These are phyloP conservation scores for Rhododendron henanense DNA, from an alignment of 148 eudicot genomes.

Conservation along the genomic window DNA sequence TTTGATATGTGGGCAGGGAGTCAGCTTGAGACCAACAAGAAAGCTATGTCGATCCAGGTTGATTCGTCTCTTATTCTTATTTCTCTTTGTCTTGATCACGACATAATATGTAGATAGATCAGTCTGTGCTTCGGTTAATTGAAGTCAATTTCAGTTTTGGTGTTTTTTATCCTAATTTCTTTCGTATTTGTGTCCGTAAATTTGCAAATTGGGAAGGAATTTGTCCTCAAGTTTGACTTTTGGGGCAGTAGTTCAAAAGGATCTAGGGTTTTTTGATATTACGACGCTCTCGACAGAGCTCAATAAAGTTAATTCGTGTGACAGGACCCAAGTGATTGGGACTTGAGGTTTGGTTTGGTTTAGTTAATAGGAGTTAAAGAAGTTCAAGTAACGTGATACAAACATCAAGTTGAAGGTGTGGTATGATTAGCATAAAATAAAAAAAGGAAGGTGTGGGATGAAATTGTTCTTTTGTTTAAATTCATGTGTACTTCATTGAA, in stretches of 20 bases:
- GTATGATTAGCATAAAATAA: neutral
- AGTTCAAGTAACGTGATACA: neutral
- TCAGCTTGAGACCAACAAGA: conserved; percentile 75
- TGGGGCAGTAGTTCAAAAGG: neutral
- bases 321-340: neutral
- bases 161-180: neutral
- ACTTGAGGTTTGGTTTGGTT: neutral
- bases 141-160: neutral
- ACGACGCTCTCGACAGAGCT: neutral
- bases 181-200: neutral
- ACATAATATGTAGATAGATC: neutral
- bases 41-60: conserved; percentile 86
- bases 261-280: neutral
- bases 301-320: neutral
- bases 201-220: neutral
- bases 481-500: neutral
- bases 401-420: neutral
- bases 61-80: neutral
- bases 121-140: neutral
- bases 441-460: neutral
- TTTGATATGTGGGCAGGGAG: conserved; percentile 53
- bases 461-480: neutral
- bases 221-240: neutral
- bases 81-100: neutral
- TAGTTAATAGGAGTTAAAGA: neutral